A percentile compares a stretch with the other conserved stretches of the same genome.
Evolutionary conservation across 805 yeast genomes (phyloP).

Genomic region (Ogataea siamensis): DNA sequence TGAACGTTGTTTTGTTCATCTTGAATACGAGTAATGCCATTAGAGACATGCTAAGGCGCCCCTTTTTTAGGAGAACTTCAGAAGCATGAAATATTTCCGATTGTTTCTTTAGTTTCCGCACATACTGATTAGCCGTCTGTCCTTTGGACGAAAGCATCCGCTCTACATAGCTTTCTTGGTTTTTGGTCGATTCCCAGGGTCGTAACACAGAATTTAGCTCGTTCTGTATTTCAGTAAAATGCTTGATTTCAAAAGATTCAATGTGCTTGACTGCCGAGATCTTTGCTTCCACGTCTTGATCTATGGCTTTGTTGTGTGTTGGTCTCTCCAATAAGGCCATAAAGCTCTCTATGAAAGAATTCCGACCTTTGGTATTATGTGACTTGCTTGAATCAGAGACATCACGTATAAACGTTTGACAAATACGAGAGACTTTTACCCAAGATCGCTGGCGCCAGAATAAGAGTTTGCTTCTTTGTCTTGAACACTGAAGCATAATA

Average conservation of each 20-base stretch:
- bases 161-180: background rate
- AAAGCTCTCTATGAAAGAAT: background rate
- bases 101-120: background rate
- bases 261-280: background rate
- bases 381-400: too few species aligned
- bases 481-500: too few species aligned
- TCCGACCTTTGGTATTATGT: too few species aligned
- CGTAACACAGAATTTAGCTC: background rate
- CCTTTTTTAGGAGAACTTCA: background rate
- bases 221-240: background rate
- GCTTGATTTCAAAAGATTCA: background rate
- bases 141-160: background rate
- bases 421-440: too few species aligned
- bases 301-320: background rate
- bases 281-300: constrained; percentile 1
- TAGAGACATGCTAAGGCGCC: background rate
- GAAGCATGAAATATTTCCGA: background rate
- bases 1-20: constrained; percentile 19
- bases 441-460: too few species aligned
- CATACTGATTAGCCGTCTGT: background rate
- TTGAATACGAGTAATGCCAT: constrained; percentile 19
- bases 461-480: too few species aligned
- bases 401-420: too few species aligned
- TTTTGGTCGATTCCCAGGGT: background rate
- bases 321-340: constrained; percentile 7